phyloP scores from a whole-genome alignment of 192 early-diverging fungal genomes.

The Podila horticola region DNA sequence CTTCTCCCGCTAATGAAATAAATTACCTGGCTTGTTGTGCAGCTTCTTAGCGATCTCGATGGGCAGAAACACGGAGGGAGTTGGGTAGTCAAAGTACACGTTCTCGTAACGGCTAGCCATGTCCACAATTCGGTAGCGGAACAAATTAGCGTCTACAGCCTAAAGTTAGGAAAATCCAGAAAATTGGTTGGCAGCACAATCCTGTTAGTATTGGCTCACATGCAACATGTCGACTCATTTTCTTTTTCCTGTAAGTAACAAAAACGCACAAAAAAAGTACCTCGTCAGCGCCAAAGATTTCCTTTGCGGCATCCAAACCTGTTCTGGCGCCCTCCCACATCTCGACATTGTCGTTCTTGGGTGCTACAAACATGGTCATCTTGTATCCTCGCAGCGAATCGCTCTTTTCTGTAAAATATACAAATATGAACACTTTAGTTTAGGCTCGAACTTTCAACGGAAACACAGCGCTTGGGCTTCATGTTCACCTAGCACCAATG shows the following conservation, averaged over 20 bases:
- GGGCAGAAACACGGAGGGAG: slow-evolving; percentile 40
- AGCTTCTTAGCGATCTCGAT: slow-evolving; percentile 51
- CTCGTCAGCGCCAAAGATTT: slow-evolving; percentile 87
- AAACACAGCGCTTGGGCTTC: background rate
- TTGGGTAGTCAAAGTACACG: slow-evolving; percentile 41
- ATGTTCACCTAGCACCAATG: slow-evolving; percentile 70
- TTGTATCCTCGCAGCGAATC: slow-evolving; percentile 72
- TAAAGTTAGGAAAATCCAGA: background rate
- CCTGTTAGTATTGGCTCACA: too few species aligned
- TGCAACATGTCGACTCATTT: too few species aligned
- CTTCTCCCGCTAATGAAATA: background rate
- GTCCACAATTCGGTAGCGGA: slow-evolving; percentile 46
- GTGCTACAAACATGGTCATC: slow-evolving; percentile 89
- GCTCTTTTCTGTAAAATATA: slow-evolving; percentile 53
- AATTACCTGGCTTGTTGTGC: slow-evolving; percentile 41
- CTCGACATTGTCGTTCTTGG: slow-evolving; percentile 77
- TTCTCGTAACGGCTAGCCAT: slow-evolving; percentile 37
- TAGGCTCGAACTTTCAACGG: too few species aligned
- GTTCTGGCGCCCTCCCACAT: slow-evolving; percentile 94
- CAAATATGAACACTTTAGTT: slow-evolving; percentile 5
- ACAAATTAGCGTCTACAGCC: slow-evolving; percentile 46
- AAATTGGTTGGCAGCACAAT: background rate
- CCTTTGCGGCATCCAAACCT: slow-evolving; percentile 80
- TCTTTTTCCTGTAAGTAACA: background rate
- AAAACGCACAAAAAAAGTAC: slow-evolving; percentile 44